phyloP scores from a whole-genome alignment of 148 eudicot species.

The Vaccinium vitisidaea region DNA sequence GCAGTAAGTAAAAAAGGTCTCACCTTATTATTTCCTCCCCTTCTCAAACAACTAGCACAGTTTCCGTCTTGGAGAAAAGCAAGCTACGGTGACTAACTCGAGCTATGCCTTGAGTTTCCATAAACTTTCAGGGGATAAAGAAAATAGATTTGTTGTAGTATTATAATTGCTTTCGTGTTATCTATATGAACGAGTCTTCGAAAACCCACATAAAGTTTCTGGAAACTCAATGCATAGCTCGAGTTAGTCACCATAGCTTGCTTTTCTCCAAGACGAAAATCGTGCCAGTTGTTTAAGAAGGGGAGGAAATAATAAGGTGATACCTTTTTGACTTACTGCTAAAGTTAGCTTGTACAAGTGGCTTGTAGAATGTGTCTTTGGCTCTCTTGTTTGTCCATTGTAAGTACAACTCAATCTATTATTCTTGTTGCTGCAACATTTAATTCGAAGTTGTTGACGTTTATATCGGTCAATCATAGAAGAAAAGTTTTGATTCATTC shows the following conservation, averaged over 20 bases:
- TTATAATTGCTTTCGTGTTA: no score
- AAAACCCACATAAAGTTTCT: conserved; percentile 33
- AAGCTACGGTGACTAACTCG: conserved; percentile 94
- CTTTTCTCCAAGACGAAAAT: conserved; percentile 90
- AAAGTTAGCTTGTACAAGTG: not conserved
- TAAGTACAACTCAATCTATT: no score
- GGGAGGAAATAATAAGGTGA: conserved; percentile 64
- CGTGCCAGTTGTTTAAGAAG: conserved; percentile 35
- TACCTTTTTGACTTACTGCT: not conserved
- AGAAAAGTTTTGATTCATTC: no score
- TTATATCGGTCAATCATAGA: no score
- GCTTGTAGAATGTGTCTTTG: not conserved
- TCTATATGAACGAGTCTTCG: no score
- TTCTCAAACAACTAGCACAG: conserved; percentile 37
- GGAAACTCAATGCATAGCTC: conserved; percentile 81
- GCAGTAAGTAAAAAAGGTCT: conserved; percentile 8
- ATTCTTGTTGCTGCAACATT: not conserved
- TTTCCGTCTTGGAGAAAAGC: conserved; percentile 87
- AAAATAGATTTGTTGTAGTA: not conserved
- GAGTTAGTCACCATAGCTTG: conserved; percentile 92
- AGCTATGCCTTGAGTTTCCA: conserved; percentile 82
- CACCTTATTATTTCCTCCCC: conserved; percentile 66
- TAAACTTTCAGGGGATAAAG: conserved; percentile 27
- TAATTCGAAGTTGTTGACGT: no score
- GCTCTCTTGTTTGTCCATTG: not conserved